Evolutionary conservation across 768 basidiomycete genomes (phyloP), one percentile per base, ranked within the genome.

Genomic region (Trametes meyenii): DNA sequence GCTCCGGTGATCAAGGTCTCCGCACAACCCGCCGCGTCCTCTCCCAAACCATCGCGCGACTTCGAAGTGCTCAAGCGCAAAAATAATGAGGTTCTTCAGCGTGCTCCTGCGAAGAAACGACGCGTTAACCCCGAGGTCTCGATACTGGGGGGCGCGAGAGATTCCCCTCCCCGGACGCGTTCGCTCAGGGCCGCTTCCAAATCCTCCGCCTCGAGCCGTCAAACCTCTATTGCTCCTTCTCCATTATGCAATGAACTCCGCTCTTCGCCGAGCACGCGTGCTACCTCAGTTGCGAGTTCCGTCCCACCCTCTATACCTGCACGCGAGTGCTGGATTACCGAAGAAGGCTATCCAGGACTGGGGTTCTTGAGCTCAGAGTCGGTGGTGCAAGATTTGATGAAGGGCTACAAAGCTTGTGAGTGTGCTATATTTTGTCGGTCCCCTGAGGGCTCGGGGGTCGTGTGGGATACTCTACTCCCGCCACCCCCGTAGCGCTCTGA

Each of bases 381-480:
- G 19, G 88, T 88, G 7, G 87, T 93, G 12, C 78, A 75, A 65
- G 71, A 76, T 38, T 76, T 92, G 1, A 82, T 86, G 73, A 87
- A 84, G 67, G 80, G 82, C 0, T 92, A 92, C 67, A 88, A 87
- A 73, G 73, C 78, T 54, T 89, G 91, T 92, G 65, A 69, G 87
- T 78, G 16, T 44, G 19, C 21, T 24, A 11, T 52, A 19, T 13
- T 24, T 40, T 24, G 21, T 33, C 8, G 3, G 3, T 33, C 8
- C 3, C 29, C 3, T 33, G 29, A 33, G 29, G 29, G 29, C 29
- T 19, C 44, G 40, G 3, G n/a, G 23, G 33, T 26, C 23, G 23
- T 16, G 36, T 23, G 16, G 19, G 29, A 53, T 14, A 48, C 16
- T 36, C 60, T 66, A 63, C 74, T 60, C 65, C 44, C 29, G 19